These are phyloP conservation scores for Torulaspora microellipsoides DNA, from an alignment of 805 yeast species.

Conservation along the genomic window DNA sequence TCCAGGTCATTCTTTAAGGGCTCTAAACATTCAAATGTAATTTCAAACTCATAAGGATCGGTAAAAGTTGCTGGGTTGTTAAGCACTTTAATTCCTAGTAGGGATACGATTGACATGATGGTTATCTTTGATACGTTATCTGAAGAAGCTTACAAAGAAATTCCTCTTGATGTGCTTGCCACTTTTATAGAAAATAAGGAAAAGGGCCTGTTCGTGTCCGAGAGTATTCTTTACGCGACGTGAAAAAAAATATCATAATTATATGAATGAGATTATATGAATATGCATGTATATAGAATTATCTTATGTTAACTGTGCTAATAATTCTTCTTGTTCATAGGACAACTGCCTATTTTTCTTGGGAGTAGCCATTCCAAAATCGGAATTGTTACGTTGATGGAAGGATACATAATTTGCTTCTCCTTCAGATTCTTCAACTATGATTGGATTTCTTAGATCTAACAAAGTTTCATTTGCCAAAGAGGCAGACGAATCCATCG, in stretches of 20 bases:
- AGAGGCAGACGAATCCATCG: constrained; percentile 9
- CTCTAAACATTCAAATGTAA: constrained; percentile 94
- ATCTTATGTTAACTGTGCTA: constrained; percentile 12
- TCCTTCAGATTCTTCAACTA: constrained; percentile 2
- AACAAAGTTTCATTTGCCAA: constrained; percentile 1
- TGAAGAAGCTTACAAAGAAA: background rate
- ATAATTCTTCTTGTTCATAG: constrained; percentile 14
- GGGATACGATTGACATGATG: constrained; percentile 85
- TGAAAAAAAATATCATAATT: background rate
- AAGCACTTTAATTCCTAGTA: constrained; percentile 84
- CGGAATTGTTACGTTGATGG: constrained; percentile 9
- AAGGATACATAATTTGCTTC: constrained; percentile 13
- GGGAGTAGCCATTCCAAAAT: background rate
- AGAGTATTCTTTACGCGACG: background rate
- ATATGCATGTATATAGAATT: background rate
- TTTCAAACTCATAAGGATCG: constrained; percentile 93
- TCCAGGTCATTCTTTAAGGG: constrained; percentile 81
- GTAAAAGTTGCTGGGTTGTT: constrained; percentile 93
- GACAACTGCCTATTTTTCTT: constrained; percentile 11
- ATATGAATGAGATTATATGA: no score
- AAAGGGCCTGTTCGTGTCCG: background rate
- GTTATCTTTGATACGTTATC: background rate
- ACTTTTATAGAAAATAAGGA: background rate
- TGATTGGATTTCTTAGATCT: constrained; percentile 1
- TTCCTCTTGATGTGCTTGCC: background rate